Evolutionary conservation across 2,329 filamentous ascomycete species (phyloP).

Genomic region (Talaromyces sp.): DNA sequence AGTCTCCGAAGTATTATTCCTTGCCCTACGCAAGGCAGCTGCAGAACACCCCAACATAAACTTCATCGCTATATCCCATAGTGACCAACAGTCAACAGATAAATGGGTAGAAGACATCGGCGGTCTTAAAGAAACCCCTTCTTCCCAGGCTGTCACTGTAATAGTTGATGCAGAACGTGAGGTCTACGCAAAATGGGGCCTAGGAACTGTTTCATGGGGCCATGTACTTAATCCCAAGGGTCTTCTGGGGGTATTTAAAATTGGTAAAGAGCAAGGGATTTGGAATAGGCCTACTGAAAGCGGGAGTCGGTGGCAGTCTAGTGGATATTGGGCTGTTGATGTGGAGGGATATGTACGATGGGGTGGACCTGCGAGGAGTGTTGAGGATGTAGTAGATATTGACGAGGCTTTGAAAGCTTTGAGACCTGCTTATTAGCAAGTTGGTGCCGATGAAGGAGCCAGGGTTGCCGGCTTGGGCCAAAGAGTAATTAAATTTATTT

Average conservation of each 20-base stretch:
- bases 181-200: conserved; percentile 10
- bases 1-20: conserved; percentile 10
- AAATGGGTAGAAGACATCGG: conserved; percentile 11
- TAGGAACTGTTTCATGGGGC: conserved; percentile 8
- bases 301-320: conserved; percentile 28
- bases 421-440: neutral
- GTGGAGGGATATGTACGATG: conserved; percentile 8
- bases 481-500: too few species aligned
- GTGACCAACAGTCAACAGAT: conserved; percentile 9
- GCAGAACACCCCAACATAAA: conserved; percentile 9
- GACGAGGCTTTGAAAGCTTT: conserved; percentile 2
- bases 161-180: conserved; percentile 12
- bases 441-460: too few species aligned
- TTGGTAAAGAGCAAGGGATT: conserved; percentile 15
- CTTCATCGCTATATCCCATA: conserved; percentile 17
- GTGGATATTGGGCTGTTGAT: conserved; percentile 22
- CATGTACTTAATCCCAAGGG: conserved; percentile 6
- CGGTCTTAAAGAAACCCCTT: neutral
- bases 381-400: conserved; percentile 7
- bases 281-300: conserved; percentile 30
- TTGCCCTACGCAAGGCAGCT: conserved; percentile 9
- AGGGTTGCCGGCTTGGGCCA: too few species aligned
- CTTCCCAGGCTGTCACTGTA: conserved; percentile 1
- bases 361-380: conserved; percentile 4
- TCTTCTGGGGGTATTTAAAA: conserved; percentile 1